Percentiles rank a stretch among this genome's conserved stretches.
Evolutionary conservation across 805 yeast genomes (phyloP).

Genomic region (Candida sanyiensis): DNA sequence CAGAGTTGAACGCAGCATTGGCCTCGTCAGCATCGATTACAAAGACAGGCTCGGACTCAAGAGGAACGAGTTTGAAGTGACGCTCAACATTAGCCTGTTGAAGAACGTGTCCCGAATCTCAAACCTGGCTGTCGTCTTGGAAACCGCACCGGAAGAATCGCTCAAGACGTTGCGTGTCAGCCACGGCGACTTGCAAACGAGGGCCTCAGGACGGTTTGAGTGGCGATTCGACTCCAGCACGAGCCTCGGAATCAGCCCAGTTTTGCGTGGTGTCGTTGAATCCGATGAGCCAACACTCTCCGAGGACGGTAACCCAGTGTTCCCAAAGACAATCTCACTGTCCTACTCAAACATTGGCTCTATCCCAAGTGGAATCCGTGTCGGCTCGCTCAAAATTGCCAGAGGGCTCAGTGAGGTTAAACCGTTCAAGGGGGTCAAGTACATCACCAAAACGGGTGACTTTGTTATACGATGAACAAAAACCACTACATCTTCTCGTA

Average conservation of each 20-base stretch:
- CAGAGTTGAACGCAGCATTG: constrained; percentile 16
- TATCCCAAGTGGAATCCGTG: constrained; percentile 70
- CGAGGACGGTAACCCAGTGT: too few relatives aligned
- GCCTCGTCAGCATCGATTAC: constrained; percentile 28
- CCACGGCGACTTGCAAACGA: constrained; percentile 67
- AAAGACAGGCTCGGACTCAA: constrained; percentile 30
- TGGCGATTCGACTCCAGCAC: constrained; percentile 64
- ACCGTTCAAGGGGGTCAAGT: constrained; percentile 91
- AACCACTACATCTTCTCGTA: too few relatives aligned
- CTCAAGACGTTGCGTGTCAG: constrained; percentile 60
- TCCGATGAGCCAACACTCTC: constrained; percentile 8
- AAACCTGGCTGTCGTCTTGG: constrained; percentile 38
- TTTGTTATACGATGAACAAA: constrained; percentile 28
- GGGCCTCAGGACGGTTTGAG: constrained; percentile 46
- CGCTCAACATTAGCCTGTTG: constrained; percentile 30
- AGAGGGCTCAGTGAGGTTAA: constrained; percentile 60
- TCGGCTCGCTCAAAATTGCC: constrained; percentile 55
- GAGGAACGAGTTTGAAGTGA: constrained; percentile 35
- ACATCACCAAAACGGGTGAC: constrained; percentile 60
- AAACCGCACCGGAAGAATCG: constrained; percentile 24
- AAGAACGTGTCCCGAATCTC: constrained; percentile 43
- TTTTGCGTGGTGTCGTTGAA: constrained; percentile 55
- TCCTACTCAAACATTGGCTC: constrained; percentile 59
- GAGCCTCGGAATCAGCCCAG: constrained; percentile 60
- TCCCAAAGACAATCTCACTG: constrained; percentile 44